Evolutionary conservation across 768 basidiomycete genomes (phyloP).

Genomic region (Sarcodon sp.): DNA sequence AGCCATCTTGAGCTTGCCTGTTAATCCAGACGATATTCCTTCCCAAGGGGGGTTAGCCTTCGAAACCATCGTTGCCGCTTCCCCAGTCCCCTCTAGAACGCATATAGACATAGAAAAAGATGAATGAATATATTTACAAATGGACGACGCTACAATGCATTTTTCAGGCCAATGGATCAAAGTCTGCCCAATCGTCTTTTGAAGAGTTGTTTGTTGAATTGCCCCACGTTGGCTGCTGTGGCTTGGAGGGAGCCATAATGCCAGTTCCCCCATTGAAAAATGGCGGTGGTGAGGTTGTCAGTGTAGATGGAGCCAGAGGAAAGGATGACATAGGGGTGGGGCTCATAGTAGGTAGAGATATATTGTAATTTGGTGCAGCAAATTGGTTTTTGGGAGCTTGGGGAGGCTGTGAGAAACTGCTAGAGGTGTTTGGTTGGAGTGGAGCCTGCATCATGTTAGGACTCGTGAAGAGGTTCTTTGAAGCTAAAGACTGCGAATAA

Average conservation of each 20-base stretch:
- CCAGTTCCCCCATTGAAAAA: conserved; percentile 14
- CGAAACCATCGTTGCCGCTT: conserved; percentile 41
- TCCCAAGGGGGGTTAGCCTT: conserved; percentile 14
- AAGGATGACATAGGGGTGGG: conserved; percentile 8
- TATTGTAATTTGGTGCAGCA: conserved; percentile 45
- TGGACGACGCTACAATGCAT: neutral
- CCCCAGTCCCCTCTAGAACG: conserved; percentile 27
- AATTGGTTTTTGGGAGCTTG: conserved; percentile 5
- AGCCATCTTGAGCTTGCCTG: conserved; percentile 34
- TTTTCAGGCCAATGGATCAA: conserved; percentile 56
- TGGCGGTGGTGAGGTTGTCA: conserved; percentile 12
- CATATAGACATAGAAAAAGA: conserved; percentile 34
- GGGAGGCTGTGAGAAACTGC: conserved; percentile 9
- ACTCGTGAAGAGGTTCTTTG: too few relatives aligned
- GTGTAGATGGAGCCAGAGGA: conserved; percentile 12
- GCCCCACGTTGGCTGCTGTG: conserved; percentile 35
- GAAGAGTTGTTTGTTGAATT: conserved; percentile 30
- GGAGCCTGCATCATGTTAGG: neutral
- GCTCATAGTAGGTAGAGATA: conserved; percentile 22
- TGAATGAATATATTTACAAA: conserved; percentile 1
- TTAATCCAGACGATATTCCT: conserved; percentile 19
- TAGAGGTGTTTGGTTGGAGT: conserved; percentile 3
- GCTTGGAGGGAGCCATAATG: conserved; percentile 52
- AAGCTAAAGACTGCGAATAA: conserved; percentile 1
- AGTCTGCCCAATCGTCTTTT: conserved; percentile 70